A percentile compares a stretch with the other conserved stretches of the same genome.
These are phyloP conservation scores for Podila clonocystis DNA, from an alignment of 192 early-diverging fungal species.

Conservation along the genomic window DNA sequence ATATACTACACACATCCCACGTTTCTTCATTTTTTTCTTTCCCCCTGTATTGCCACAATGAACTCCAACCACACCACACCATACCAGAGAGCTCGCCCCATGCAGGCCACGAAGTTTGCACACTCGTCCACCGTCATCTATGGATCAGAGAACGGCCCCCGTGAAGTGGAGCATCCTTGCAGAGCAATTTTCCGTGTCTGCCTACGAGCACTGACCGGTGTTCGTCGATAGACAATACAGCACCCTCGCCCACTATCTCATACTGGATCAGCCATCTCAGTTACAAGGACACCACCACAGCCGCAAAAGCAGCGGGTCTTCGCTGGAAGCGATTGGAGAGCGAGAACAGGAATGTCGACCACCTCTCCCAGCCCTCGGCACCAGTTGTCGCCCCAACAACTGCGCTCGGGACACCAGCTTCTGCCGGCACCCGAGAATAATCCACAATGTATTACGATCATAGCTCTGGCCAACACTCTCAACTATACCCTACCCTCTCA, in stretches of 20 bases:
- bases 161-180: constrained; percentile 43
- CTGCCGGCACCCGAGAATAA: too few species aligned
- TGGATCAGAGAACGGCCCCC: constrained; percentile 22
- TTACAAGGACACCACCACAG: too few species aligned
- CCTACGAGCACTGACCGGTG: constrained; percentile 26
- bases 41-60: not conserved
- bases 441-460: too few species aligned
- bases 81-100: constrained; percentile 26
- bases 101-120: constrained; percentile 12
- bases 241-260: not conserved
- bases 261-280: not conserved
- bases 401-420: too few species aligned
- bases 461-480: too few species aligned
- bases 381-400: too few species aligned
- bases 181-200: constrained; percentile 19
- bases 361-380: too few species aligned
- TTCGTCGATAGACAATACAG: constrained; percentile 17
- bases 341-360: too few species aligned
- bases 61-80: constrained; percentile 11
- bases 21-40: too few species aligned
- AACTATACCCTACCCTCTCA: too few species aligned
- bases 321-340: too few species aligned
- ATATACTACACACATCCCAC: not conserved
- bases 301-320: too few species aligned
- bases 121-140: constrained; percentile 22